phyloP scores from a whole-genome alignment of 257 asterid genomes.

The Henckelia pumila region DNA sequence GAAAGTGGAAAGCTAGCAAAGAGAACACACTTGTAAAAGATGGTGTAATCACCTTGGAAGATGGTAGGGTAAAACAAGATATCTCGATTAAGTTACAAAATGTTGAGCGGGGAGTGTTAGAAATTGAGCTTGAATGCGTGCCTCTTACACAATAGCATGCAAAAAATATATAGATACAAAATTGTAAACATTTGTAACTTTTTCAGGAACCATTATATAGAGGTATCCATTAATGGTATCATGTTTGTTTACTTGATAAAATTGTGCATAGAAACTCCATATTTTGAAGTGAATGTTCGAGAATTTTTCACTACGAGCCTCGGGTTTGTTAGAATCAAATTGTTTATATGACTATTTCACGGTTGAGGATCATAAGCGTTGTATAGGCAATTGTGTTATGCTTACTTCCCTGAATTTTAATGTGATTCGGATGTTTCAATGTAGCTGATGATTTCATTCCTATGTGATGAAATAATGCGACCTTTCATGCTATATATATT shows the following conservation, averaged over 20 bases:
- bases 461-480: no score
- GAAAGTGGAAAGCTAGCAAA: conserved; percentile 50
- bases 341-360: no score
- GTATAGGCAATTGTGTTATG: no score
- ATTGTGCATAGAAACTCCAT: not conserved
- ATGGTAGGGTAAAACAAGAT: conserved; percentile 67
- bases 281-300: not conserved
- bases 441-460: no score
- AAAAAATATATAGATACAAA: not conserved
- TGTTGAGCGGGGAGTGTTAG: conserved; percentile 77
- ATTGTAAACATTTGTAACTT: not conserved
- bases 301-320: not conserved
- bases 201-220: no score
- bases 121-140: conserved; percentile 90
- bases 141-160: conserved; percentile 70
- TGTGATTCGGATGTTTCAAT: no score
- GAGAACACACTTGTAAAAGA: conserved; percentile 58
- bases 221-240: not conserved
- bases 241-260: not conserved
- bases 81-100: conserved; percentile 70
- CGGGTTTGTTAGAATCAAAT: no score
- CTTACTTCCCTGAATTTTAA: no score
- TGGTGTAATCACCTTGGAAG: conserved; percentile 51
- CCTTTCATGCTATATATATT: no score
- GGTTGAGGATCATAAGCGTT: no score